These are phyloP conservation scores for Dioscorea zingiberensis DNA, from an alignment of 106 monocot genomes.

Conservation along the genomic window DNA sequence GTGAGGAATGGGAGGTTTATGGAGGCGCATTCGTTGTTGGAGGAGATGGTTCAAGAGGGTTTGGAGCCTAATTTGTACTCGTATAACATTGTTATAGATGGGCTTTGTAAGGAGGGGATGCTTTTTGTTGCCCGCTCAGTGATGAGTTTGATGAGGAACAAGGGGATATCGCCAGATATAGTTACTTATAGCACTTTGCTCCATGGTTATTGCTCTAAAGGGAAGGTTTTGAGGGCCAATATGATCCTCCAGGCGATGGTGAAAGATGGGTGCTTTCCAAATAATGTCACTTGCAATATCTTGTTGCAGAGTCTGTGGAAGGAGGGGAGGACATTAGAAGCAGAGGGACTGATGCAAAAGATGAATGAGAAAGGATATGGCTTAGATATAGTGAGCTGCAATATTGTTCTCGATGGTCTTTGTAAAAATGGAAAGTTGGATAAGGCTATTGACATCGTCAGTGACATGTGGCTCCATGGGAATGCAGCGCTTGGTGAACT, in stretches of 20 bases:
- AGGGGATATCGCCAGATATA: constrained; percentile 51
- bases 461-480: constrained; percentile 84
- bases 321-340: constrained; percentile 74
- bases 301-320: constrained; percentile 82
- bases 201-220: constrained; percentile 66
- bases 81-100: constrained; percentile 79
- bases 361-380: constrained; percentile 82
- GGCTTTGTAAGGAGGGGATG: constrained; percentile 78
- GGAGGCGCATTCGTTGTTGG: constrained; percentile 50
- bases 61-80: constrained; percentile 51
- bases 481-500: constrained; percentile 70
- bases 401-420: constrained; percentile 72
- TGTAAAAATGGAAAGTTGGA: constrained; percentile 78
- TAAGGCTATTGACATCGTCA: constrained; percentile 78
- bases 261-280: constrained; percentile 53
- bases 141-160: constrained; percentile 55
- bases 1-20: constrained; percentile 48
- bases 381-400: constrained; percentile 77
- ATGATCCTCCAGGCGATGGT: constrained; percentile 73
- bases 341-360: constrained; percentile 56
- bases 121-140: constrained; percentile 51
- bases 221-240: constrained; percentile 51
- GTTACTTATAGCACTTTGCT: constrained; percentile 78
- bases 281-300: constrained; percentile 76
- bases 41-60: constrained; percentile 54